Evolutionary conservation across 257 asterid genomes (phyloP).

Genomic region (Salvia hispanica): DNA sequence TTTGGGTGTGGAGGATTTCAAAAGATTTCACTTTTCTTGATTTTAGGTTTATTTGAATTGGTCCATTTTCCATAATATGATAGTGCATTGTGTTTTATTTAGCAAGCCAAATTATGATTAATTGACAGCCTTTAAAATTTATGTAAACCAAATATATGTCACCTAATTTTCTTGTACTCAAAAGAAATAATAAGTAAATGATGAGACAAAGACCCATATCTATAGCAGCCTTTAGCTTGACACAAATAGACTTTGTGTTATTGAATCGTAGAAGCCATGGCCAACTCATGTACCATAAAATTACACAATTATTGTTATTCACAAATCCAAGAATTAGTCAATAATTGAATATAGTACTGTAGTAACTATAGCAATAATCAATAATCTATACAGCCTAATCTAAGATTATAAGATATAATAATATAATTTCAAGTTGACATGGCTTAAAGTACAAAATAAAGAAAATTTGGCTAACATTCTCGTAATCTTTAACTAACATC

Average conservation of each 20-base stretch:
- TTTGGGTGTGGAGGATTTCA: too few relatives aligned
- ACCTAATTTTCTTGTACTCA: conserved; percentile 35
- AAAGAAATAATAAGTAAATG: conserved; percentile 27
- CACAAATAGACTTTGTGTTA: conserved; percentile 42
- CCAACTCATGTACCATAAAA: conserved; percentile 30
- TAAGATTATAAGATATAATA: background rate
- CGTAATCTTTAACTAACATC: background rate
- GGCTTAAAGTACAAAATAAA: background rate
- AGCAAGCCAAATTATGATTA: background rate
- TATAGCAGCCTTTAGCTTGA: conserved; percentile 46
- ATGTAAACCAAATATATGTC: background rate
- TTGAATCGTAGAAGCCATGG: conserved; percentile 47
- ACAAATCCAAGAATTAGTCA: background rate
- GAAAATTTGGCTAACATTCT: background rate
- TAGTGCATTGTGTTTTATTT: background rate
- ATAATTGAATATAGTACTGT: background rate
- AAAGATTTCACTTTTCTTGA: too few relatives aligned
- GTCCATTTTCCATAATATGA: background rate
- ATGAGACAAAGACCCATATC: conserved; percentile 28
- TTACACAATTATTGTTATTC: background rate
- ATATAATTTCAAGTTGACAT: background rate
- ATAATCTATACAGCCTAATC: background rate
- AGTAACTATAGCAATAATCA: background rate
- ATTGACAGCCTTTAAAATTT: background rate
- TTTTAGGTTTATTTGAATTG: too few relatives aligned